Evolutionary conservation across 2,329 filamentous ascomycete species (phyloP), one percentile per base, ranked within the genome.

Genomic region (Diaporthe destruens): DNA sequence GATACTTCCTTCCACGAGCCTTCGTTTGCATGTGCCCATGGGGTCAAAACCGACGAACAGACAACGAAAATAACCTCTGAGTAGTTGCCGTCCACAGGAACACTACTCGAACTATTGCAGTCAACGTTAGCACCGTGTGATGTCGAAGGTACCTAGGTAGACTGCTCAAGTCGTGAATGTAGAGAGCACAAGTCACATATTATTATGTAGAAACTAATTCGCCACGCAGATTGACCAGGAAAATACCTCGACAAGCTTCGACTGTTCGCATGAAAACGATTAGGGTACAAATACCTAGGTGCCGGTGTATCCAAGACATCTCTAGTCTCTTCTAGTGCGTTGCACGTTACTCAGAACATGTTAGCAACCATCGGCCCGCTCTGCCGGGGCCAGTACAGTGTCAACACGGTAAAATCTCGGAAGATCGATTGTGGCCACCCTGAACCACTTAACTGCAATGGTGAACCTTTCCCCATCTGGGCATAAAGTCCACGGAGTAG

Each of bases 341-440:
- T 18, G 29, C 29, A 34, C 18, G 20, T 8, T 34, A 55, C n/a
- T 9, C n/a, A 25, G 55, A 18, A 39, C 34, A 39, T 9, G 6
- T 39, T 16, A 7, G 55, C 18, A 29, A 44, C 14, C 23, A 44
- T 1, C 56, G 36, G 36, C 36, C 36, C 56, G 36, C n/a, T 44
- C 20, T 61, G 8, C 56, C 36, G 56, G 2, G 14, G 1, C 3
- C 1, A 36, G 20, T 44, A 20, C 2, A 42, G 29, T 44, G 8
- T n/a, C 12, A 59, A 14, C 56, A 9, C 56, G 56, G 36, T 29
- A 61, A 42, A 61, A 44, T 14, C 36, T 61, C 36, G 56, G 56
- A 16, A 29, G 25, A 44, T 20, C 20, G 16, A 3, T 42, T 20
- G 36, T 39, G 56, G 56, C 36, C 56, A 34, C 56, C 34, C 34